phyloP scores from a whole-genome alignment of 441 rosid genomes.

The Brassica balearica region DNA sequence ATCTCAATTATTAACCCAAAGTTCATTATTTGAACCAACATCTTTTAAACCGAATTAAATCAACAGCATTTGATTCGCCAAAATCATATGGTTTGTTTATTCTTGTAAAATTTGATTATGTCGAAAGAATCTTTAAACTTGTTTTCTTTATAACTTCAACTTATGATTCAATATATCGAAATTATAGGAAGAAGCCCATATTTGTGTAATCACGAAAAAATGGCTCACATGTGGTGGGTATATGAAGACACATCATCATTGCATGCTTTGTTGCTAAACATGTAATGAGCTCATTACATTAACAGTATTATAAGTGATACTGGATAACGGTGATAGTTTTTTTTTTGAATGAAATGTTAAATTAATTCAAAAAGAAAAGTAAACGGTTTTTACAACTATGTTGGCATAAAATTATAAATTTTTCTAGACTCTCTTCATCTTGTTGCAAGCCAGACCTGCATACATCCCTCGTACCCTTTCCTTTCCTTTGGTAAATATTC shows the following conservation, averaged over 20 bases:
- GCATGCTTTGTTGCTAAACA: constrained; percentile 29
- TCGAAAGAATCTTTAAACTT: constrained; percentile 37
- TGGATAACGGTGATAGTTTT: not conserved
- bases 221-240: constrained; percentile 44
- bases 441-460: too few species aligned
- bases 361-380: too few species aligned
- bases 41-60: constrained; percentile 26
- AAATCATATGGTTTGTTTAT: constrained; percentile 19
- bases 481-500: too few species aligned
- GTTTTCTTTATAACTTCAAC: constrained; percentile 27
- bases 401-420: too few species aligned
- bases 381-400: too few species aligned
- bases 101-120: constrained; percentile 27
- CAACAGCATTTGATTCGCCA: constrained; percentile 28
- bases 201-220: constrained; percentile 34
- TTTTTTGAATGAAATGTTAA: too few species aligned
- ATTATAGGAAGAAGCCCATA: constrained; percentile 31
- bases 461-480: too few species aligned
- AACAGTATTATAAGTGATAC: not conserved
- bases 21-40: constrained; percentile 23
- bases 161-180: constrained; percentile 17
- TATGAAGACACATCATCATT: constrained; percentile 33
- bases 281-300: constrained; percentile 3
- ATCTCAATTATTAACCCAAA: constrained; percentile 39
- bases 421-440: too few species aligned